phyloP scores from a whole-genome alignment of 1,284 basidiomycete genomes.

The Tetrapyrgos nigripes region DNA sequence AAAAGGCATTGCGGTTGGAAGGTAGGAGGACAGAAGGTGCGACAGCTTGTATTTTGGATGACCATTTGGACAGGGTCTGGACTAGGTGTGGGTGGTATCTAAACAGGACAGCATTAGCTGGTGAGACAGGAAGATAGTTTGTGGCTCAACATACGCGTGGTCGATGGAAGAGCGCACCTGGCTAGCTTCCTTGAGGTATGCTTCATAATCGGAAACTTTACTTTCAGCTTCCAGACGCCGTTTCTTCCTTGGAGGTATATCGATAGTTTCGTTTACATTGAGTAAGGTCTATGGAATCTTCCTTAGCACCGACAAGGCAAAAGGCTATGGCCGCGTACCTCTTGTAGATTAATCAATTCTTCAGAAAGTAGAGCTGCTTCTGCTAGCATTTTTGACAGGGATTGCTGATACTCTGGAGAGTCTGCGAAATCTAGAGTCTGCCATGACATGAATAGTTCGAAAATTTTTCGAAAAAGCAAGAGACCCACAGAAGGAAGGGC shows the following conservation, averaged over 20 bases:
- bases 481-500: conserved; percentile 58
- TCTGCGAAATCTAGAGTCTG: conserved; percentile 41
- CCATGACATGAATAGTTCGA: conserved; percentile 13
- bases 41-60: conserved; percentile 90
- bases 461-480: conserved; percentile 3
- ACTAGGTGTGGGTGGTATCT: conserved; percentile 76
- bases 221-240: conserved; percentile 48
- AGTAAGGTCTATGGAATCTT: conserved; percentile 48
- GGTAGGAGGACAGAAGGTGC: conserved; percentile 77
- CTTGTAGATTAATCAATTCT: conserved; percentile 73
- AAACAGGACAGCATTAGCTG: conserved; percentile 14
- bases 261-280: conserved; percentile 51
- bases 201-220: conserved; percentile 39
- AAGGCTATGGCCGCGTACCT: too few relatives aligned
- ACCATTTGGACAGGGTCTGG: conserved; percentile 89
- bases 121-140: conserved; percentile 3
- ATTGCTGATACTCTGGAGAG: conserved; percentile 42
- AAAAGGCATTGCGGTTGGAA: conserved; percentile 71
- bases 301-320: too few relatives aligned
- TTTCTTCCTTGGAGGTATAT: conserved; percentile 65
- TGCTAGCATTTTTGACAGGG: conserved; percentile 56
- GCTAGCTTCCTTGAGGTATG: conserved; percentile 53
- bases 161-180: conserved; percentile 57
- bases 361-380: conserved; percentile 67
- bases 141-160: conserved; percentile 50